Evolutionary conservation across 768 basidiomycete genomes (phyloP).

Genomic region (Suillus sp.): DNA sequence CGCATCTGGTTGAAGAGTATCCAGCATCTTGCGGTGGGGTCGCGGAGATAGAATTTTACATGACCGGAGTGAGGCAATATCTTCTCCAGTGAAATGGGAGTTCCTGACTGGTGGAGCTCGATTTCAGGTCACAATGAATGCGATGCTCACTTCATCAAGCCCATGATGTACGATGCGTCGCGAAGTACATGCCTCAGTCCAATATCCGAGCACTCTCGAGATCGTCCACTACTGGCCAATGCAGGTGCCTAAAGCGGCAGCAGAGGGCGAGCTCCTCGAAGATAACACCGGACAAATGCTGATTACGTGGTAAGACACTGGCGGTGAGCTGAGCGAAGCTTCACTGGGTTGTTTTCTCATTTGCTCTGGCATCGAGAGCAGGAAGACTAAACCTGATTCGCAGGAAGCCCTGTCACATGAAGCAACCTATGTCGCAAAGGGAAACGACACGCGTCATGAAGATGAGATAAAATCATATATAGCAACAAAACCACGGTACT

Average conservation of each 20-base stretch:
- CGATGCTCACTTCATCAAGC: not conserved
- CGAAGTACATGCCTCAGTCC: not conserved
- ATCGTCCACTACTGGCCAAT: not conserved
- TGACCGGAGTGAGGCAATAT: not conserved
- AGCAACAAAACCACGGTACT: not conserved
- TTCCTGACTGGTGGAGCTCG: constrained; percentile 7
- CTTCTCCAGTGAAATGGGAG: not conserved
- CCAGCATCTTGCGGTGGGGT: constrained; percentile 4
- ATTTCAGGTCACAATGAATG: not conserved
- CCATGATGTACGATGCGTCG: not conserved
- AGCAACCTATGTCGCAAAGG: not conserved
- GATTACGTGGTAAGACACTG: not conserved
- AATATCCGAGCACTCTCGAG: not conserved
- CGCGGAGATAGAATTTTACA: constrained; percentile 5
- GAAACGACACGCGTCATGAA: not conserved
- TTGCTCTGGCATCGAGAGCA: constrained; percentile 4
- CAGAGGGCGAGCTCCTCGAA: not conserved
- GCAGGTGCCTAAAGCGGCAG: not conserved
- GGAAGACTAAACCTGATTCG: not conserved
- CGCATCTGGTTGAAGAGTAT: not conserved
- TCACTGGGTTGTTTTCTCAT: not conserved
- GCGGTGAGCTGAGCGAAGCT: not conserved
- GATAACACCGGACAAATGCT: not conserved
- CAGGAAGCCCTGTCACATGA: not conserved
- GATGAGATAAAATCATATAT: constrained; percentile 2